Evolutionary conservation across 129 eudicot species (phyloP), one percentile per base, ranked within the genome.

Genomic region (Saposhnikovia divaricata): DNA sequence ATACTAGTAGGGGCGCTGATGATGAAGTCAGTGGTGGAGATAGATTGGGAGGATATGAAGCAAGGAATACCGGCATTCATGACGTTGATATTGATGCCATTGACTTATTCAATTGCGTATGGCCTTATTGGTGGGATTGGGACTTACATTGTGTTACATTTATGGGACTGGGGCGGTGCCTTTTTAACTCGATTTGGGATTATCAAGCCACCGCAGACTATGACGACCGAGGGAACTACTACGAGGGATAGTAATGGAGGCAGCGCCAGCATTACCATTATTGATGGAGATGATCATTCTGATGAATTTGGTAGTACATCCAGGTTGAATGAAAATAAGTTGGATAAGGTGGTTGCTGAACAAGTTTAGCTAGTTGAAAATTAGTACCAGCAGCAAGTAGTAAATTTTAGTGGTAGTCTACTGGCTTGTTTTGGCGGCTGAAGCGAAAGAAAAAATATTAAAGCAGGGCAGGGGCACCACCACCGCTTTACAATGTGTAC

Each of bases 111-210:
- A 2, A 91, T 93, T 40, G 98, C 98, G 1, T 93, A 93, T 81
- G 98, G 98, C 11, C 80, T 93, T 84, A 91, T 93, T 18, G 98
- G 93, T 6, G 98, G 98, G 47, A 93, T 93, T 28, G 97, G 96
- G 74, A 93, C 93, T 42, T 93, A 82, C 46, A 38, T 93, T 37
- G 93, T 93, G n/a, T 59, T 93, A 79, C 88, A 93, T 75, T 14
- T 87, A 75, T 83, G 97, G 97, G 98, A 93, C 75, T 93, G 97
- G 96, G 86, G 80, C 12, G 83, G 46, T 84, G 88, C 80, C 47
- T 6, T 71, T 12, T 82, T 89, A 37, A 19, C 83, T 50, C 86
- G 85, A 82, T 87, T 61, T 79, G 88, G 87, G 7, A 51, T 84
- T 37, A 18, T 83, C 78, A 78, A 85, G 34, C 34, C 34, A 77